phyloP scores from a whole-genome alignment of 306 rosid species.

The Cajanus cajan region DNA sequence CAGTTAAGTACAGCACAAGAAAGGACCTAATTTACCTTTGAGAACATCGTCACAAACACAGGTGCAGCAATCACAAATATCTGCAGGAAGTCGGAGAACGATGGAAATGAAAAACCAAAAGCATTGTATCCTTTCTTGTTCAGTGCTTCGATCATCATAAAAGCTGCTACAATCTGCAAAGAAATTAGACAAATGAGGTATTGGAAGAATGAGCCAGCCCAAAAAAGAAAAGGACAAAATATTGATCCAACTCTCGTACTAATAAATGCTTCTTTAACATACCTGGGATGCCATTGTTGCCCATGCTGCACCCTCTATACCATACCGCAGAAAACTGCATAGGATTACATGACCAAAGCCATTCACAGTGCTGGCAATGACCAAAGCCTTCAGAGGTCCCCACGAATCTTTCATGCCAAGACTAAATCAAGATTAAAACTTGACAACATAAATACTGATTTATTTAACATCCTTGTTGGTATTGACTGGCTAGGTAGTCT shows the following conservation, averaged over 20 bases:
- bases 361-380: conserved; percentile 57
- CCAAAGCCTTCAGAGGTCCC: conserved; percentile 86
- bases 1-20: neutral
- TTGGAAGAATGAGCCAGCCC: neutral
- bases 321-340: conserved; percentile 59
- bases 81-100: conserved; percentile 43
- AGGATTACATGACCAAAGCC: conserved; percentile 64
- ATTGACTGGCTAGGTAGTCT: neutral
- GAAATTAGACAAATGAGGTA: neutral
- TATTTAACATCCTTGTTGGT: neutral
- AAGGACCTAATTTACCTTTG: conserved; percentile 57
- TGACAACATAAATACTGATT: conserved; percentile 1
- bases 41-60: conserved; percentile 60
- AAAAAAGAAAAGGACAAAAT: neutral
- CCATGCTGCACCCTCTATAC: conserved; percentile 90
- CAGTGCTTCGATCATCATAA: conserved; percentile 60
- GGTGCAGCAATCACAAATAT: conserved; percentile 66
- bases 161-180: conserved; percentile 66
- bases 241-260: neutral
- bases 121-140: conserved; percentile 63
- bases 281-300: conserved; percentile 82
- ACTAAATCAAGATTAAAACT: conserved; percentile 32
- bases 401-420: conserved; percentile 95
- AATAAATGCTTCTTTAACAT: conserved; percentile 15
- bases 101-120: conserved; percentile 55